Base-by-base conservation (phyloP, 2,329 filamentous ascomycete species). In the Rhinocladiella similis region DNA sequence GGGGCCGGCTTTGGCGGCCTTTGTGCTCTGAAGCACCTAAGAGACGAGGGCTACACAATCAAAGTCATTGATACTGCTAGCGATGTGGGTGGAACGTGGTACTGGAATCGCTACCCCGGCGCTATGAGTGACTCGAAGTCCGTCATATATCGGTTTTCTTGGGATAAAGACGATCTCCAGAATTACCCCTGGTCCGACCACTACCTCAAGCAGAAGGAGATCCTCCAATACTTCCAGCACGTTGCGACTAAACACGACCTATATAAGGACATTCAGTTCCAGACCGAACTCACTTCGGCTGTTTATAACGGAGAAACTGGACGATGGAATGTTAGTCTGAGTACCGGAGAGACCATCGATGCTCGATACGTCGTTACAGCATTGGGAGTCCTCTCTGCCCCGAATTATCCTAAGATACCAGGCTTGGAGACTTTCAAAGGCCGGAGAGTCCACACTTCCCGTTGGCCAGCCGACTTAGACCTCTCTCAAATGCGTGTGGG, bases 21-120 rank as follows among this genome's bases (percentile, higher is more conserved):
- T 27, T 82, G 78, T 54, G 76, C 77, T 69, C 75, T 83, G 25
- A 77, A 82, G 60, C 75, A 75, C 0, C 73, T 83, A 10, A 76
- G 79, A 1, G 75, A 82, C 9, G 70, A 72, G 6, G 81, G 81
- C 1, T 66, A 77, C 18, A 77, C 76, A 7, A 69, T 73, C 2
- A 73, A 75, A 27, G 72, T 84, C 16, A 80, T 78, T 59, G 83
- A 85, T 58, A 77, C 78, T 0, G 82, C 77, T 6, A 72, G 74
- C 5, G 75, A 77, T 50, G 66, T 75, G 0, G 62, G 62, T 7
- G 72, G 72, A 9, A 70, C 71, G 2, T 74, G 72, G 72, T 70
- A 71, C 60, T 72, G 70, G 69, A 71, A 69, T 83, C 78, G 43
- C 83, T 81, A 59, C 80, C 70, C 70, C 1, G 70, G 77, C 3